Conservation (phyloP, 2,329 filamentous ascomycete species). For the Aureobasidium leucospermi region DNA sequence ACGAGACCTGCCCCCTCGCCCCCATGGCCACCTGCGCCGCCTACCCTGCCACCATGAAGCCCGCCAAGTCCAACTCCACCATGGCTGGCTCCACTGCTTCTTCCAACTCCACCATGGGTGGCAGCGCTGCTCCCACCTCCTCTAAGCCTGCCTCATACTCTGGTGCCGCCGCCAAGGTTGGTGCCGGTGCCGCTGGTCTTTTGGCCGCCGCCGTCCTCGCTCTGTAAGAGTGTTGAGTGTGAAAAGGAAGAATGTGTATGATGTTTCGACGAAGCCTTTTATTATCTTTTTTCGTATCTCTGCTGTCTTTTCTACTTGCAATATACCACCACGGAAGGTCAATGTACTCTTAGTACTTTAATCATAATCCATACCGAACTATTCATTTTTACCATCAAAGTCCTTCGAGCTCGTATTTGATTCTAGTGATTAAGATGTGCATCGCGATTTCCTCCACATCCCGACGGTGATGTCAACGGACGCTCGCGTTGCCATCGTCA, state of each 20-base stretch:
- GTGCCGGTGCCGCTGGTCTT: slow-evolving; percentile 8
- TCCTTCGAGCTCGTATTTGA: too few species aligned
- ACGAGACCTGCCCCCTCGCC: slow-evolving; percentile 42
- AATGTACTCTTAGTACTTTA: slow-evolving; percentile 4
- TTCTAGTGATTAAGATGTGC: too few species aligned
- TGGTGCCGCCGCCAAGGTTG: slow-evolving; percentile 11
- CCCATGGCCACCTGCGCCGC: slow-evolving; percentile 39
- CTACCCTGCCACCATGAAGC: slow-evolving; percentile 31
- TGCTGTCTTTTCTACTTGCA: neutral
- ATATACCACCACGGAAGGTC: slow-evolving; percentile 10
- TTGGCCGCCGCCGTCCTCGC: slow-evolving; percentile 9
- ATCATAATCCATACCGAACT: neutral
- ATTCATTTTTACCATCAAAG: neutral
- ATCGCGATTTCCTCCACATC: neutral
- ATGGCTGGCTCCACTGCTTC: neutral
- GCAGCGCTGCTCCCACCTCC: neutral
- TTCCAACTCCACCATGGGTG: slow-evolving; percentile 1
- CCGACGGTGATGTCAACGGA: neutral
- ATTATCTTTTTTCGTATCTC: slow-evolving; percentile 6
- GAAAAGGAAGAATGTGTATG: slow-evolving; percentile 1
- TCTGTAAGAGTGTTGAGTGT: neutral
- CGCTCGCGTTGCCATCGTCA: too few species aligned
- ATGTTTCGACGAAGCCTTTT: neutral
- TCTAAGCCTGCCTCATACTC: slow-evolving; percentile 5
- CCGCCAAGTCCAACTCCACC: slow-evolving; percentile 14